Percentiles rank a stretch among this genome's conserved stretches.
Conservation (phyloP, 2,329 filamentous ascomycete genomes). For the Calonectria pseudoreteaudii region DNA sequence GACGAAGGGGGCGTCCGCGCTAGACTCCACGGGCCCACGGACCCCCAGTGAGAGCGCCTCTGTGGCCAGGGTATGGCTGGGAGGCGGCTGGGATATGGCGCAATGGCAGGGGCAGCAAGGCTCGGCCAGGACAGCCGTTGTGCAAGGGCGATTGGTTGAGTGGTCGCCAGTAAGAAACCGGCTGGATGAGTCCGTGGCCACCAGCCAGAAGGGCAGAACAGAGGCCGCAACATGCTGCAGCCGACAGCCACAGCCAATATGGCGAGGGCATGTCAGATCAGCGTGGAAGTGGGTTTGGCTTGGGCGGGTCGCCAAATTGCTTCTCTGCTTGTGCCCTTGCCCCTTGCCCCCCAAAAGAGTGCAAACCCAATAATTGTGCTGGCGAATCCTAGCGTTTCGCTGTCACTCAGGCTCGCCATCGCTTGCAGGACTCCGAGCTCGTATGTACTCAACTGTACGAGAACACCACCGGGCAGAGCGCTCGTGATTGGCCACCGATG, state of each 20-base stretch:
- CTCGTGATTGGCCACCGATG: constrained; percentile 12
- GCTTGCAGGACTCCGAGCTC: constrained; percentile 9
- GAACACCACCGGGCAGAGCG: constrained; percentile 1
- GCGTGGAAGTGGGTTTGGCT: neutral
- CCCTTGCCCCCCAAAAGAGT: constrained; percentile 13
- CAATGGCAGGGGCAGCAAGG: constrained; percentile 41
- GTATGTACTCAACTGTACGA: constrained; percentile 17
- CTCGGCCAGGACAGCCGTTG: constrained; percentile 33
- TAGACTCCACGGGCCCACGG: constrained; percentile 36
- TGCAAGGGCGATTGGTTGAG: constrained; percentile 28
- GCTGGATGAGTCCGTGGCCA: neutral
- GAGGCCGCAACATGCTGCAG: neutral
- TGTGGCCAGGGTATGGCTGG: constrained; percentile 29
- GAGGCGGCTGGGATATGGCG: constrained; percentile 40
- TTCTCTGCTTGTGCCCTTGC: neutral
- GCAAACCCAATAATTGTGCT: constrained; percentile 4
- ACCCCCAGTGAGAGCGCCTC: constrained; percentile 26
- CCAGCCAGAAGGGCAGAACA: neutral
- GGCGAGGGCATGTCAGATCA: constrained; percentile 24
- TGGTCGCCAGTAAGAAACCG: constrained; percentile 6
- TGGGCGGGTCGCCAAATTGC: constrained; percentile 19
- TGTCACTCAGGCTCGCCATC: constrained; percentile 18
- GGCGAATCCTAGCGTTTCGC: constrained; percentile 17
- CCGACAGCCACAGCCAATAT: constrained; percentile 15
- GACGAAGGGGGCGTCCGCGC: constrained; percentile 30